Base-by-base conservation (phyloP, 257 asterid species). In the Fraxinus americana region DNA sequence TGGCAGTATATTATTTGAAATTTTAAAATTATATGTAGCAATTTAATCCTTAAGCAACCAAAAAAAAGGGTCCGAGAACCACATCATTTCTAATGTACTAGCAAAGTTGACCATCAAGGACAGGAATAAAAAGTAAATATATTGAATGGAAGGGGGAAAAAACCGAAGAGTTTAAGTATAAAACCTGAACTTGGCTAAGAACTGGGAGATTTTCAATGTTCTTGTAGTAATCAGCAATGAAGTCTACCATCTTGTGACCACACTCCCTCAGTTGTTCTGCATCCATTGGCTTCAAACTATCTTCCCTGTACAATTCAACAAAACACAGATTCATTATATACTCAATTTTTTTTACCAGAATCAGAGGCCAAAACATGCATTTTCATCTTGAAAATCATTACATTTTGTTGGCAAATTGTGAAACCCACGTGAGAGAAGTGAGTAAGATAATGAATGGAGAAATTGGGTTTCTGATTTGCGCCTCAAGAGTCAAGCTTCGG, bases 151-250 rank as follows among this genome's bases (percentile, higher is more conserved):
- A n/a, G 30, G 78, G 70, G n/a, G 12, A 32, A 27, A 5, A 68
- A 19, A 8, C 35, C 16, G 35, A 30, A 25, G 70, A 45, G 16
- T 59, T 8, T 0, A 43, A 39, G 5, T 41, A 17, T 7, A 69
- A 57, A 82, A 95, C 99, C 98, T 93, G 89, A 52, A 95, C 99
- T 93, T 95, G 99, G 83, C 99, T 95, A 73, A 91, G 93, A 86
- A 95, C 98, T 21, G 98, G 97, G 83, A 83, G 89, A 69, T 57
- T 84, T 71, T 95, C 98, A 41, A 95, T 89, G 82, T 89, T 85
- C 77, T 91, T 89, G 89, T 95, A 95, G 71, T 95, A 95, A 84
- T 95, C 99, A 77, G 99, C 97, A 69, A 95, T 89, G 87, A 95
- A 95, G 82, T 95, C 99, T 29, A 93, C 98, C 99, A 95, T 93